phyloP scores from a whole-genome alignment of 306 rosid species.

The Betula pendula region DNA sequence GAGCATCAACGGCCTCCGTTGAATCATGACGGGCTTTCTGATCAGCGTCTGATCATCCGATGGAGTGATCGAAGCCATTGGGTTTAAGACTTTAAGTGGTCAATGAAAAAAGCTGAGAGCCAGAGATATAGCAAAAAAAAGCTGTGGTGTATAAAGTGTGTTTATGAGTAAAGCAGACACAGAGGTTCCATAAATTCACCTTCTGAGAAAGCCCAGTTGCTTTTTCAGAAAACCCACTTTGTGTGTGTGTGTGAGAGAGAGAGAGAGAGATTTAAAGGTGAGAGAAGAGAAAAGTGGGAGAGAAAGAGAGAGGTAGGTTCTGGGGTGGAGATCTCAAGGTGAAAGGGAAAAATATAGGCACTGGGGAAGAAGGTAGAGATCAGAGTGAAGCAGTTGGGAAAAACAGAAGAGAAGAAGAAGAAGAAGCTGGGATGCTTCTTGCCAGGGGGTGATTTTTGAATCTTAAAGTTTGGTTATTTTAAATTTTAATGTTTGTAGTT shows the following conservation, averaged over 20 bases:
- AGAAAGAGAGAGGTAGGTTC: conserved; percentile 29
- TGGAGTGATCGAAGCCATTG: conserved; percentile 38
- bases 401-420: conserved; percentile 6
- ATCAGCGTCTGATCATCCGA: conserved; percentile 7
- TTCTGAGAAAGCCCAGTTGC: conserved; percentile 1
- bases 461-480: conserved; percentile 19
- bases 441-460: conserved; percentile 33
- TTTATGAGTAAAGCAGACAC: background rate
- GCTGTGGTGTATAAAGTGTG: background rate
- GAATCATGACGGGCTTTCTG: conserved; percentile 10
- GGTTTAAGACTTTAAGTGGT: background rate
- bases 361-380: background rate
- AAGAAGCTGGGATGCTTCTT: conserved; percentile 47
- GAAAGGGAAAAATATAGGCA: background rate
- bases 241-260: background rate
- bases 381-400: background rate
- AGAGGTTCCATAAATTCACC: conserved; percentile 20
- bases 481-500: conserved; percentile 25
- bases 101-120: background rate
- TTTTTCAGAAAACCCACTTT: background rate
- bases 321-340: conserved; percentile 29
- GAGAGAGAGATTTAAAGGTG: background rate
- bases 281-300: background rate
- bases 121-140: background rate
- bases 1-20: conserved; percentile 38